Base-by-base conservation (phyloP, 2,329 filamentous ascomycete species). In the Fusarium sublunatum region DNA sequence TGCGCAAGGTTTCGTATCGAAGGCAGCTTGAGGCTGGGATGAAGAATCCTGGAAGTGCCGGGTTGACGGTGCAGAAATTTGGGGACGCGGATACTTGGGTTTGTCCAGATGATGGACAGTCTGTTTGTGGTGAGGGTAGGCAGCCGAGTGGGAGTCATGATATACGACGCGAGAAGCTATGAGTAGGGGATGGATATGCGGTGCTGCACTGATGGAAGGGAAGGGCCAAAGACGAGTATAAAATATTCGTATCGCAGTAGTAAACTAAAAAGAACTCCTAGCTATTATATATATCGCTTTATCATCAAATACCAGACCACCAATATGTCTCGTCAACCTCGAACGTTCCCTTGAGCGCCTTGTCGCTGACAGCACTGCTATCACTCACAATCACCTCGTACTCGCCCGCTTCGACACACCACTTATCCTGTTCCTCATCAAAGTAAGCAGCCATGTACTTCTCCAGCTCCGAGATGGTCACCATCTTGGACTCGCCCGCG, bases 401-500 rank as follows among this genome's bases (percentile, higher is more conserved):
- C 43, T 79, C 78, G 28, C 89, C 90, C 71, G 82, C 82, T 76
- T 91, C 88, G 2, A 83, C 83, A 19, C 85, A 82, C 89, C 89
- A 93, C 68, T 86, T 79, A 52, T 83, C 80, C 11, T 85, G 78
- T 61, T 84, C 82, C 77, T 92, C 90, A 65, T 91, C 88, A 81
- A 87, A 92, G 76, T 88, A 92, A 50, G 86, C 85, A 0, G 86
- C 83, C 0, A 86, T 87, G 51, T 90, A 87, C 76, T 90, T 91
- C 69, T 84, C 84, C 58, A 84, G 72, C 44, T 88, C 75, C 5
- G 78, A 76, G 7, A 93, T 79, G n/a, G 81, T 77, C 2, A 87
- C 85, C 7, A 67, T 78, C 76, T 85, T 82, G 40, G 77, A 81
- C 76, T 89, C 82, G 0, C 88, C 89, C 0, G 86, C 79, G 49